A percentile compares a stretch with the other conserved stretches of the same genome.
These are phyloP conservation scores for Spatholobus suberectus DNA, from an alignment of 306 rosid species.

Conservation along the genomic window DNA sequence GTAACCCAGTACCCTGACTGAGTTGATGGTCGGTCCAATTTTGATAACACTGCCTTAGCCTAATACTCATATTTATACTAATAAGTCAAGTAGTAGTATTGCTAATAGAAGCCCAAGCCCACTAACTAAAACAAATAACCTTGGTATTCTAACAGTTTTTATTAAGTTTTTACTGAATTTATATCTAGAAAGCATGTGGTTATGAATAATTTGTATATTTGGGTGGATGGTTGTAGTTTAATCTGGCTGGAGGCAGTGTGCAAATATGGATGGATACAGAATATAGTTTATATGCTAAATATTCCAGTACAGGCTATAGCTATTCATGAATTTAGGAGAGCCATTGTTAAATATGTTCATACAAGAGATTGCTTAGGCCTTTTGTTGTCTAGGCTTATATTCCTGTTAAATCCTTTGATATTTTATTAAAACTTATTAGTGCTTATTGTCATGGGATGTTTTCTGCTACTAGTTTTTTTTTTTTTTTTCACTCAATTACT, in stretches of 20 bases:
- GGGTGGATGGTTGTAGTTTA: background rate
- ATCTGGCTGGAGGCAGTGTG: background rate
- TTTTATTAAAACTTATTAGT: background rate
- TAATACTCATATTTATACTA: background rate
- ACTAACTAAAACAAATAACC: background rate
- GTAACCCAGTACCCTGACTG: too few species aligned
- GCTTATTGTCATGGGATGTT: background rate
- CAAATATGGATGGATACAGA: background rate
- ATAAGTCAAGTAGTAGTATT: background rate
- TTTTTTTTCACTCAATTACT: background rate
- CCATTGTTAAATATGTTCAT: background rate
- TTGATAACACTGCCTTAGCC: too few species aligned
- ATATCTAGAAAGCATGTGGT: background rate
- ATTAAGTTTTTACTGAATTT: background rate
- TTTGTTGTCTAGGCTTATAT: conserved; percentile 17
- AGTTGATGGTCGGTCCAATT: too few species aligned
- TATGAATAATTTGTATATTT: background rate
- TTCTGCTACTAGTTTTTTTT: conserved; percentile 11
- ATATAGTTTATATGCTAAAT: conserved; percentile 15
- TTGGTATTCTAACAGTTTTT: conserved; percentile 5
- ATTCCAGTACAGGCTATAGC: background rate
- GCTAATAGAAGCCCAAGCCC: background rate
- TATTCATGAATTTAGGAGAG: conserved; percentile 19
- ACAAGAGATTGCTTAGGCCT: background rate
- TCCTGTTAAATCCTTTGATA: conserved; percentile 19